Percentiles rank a stretch among this genome's conserved stretches.
Conservation (phyloP, 306 rosid genomes). For the Cicer judaicum region DNA sequence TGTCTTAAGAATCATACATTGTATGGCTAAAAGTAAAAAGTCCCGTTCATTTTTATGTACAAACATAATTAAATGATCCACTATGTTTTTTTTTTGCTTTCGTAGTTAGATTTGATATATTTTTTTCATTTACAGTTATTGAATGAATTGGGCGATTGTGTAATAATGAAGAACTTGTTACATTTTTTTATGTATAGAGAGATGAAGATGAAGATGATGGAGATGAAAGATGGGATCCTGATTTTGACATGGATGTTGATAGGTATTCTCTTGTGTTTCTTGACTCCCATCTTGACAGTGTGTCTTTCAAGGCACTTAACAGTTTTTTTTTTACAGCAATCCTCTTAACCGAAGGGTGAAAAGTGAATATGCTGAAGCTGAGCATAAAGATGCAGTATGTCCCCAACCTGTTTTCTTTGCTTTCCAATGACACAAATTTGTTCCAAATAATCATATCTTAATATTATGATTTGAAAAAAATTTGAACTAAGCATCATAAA, state of each 20-base stretch:
- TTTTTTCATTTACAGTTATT: slow-evolving; percentile 4
- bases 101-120: slow-evolving; percentile 9
- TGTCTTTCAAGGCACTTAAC: slow-evolving; percentile 40
- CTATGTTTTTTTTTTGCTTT: background rate
- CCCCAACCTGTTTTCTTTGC: slow-evolving; percentile 36
- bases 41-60: background rate
- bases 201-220: slow-evolving; percentile 52
- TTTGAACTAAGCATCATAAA: slow-evolving; percentile 8
- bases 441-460: slow-evolving; percentile 6
- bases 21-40: slow-evolving; percentile 4
- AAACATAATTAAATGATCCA: slow-evolving; percentile 5
- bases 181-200: slow-evolving; percentile 40
- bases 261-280: slow-evolving; percentile 45
- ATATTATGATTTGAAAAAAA: slow-evolving; percentile 34
- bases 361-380: slow-evolving; percentile 50
- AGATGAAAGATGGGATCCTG: slow-evolving; percentile 54
- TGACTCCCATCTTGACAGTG: slow-evolving; percentile 12
- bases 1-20: slow-evolving; percentile 14
- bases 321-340: slow-evolving; percentile 40
- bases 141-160: slow-evolving; percentile 12
- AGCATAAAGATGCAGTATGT: slow-evolving; percentile 50
- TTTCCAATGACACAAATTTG: slow-evolving; percentile 1
- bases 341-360: slow-evolving; percentile 48
- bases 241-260: slow-evolving; percentile 51
- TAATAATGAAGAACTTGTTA: slow-evolving; percentile 1